Base-by-base conservation (phyloP, 2,329 filamentous ascomycete genomes). In the Teratosphaeria destructans region DNA sequence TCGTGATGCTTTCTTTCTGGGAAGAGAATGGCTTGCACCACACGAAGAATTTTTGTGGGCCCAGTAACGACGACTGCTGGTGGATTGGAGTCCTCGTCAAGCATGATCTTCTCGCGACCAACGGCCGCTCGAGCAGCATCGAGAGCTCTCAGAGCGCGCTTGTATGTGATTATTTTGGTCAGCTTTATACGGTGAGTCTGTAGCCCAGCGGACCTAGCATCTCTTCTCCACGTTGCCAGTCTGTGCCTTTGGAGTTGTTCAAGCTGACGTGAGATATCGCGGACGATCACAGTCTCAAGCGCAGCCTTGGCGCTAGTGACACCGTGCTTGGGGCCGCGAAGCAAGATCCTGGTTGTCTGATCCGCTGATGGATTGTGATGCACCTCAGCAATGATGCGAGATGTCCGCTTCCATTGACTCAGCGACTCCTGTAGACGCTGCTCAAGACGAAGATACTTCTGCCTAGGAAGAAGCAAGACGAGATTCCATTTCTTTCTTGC, bases 131-230 rank as follows among this genome's bases (percentile, higher is more conserved):
- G 19, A 26, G 55, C 57, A 5, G 32, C 27, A 6, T 55, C 55
- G 12, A 63, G 34, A 12, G 49, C 57, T n/a, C 35, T 32, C 10
- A 35, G 11, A 29, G 52, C 56, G 26, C 34, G n/a, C 5, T 49
- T 53, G 43, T 58, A 61, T 6, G 55, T 43, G 27, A 26, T 54
- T 12, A 56, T 56, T 54, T 56, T 56, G 10, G 58, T 59, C 14
- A 63, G 29, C n/a, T 57, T 37, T 49, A 63, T 63, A 16, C 47
- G 29, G 23, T 61, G 61, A 23, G n/a, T 56, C 11, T 52, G 27
- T 19, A 26, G 37, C 43, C 34, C 10, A 1, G 27, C 23, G 10
- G 23, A 32, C 34, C 7, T 12, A 32, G 53, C 34, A 2, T 32
- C 34, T 37, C 3, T 32, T 26, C 53, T n/a, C 27, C 53, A 54